A percentile compares a stretch with the other conserved stretches of the same genome.
Conservation (phyloP, 2,329 filamentous ascomycete species). For the Fusarium falciforme region DNA sequence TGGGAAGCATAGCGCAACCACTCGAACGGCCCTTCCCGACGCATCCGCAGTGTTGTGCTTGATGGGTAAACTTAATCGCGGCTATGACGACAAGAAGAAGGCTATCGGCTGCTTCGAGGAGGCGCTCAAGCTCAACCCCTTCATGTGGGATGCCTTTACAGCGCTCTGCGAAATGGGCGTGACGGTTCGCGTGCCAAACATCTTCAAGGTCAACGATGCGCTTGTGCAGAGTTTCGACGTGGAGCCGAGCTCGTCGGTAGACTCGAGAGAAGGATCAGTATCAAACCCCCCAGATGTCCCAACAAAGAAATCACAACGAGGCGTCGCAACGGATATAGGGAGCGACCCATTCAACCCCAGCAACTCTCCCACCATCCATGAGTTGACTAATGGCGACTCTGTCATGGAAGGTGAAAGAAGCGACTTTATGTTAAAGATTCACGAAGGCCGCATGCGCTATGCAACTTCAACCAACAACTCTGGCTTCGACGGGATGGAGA, state of each 20-base stretch:
- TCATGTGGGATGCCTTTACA: constrained; percentile 98
- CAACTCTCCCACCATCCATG: constrained; percentile 54
- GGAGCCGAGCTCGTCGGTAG: constrained; percentile 42
- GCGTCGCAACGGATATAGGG: constrained; percentile 50
- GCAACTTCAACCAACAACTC: constrained; percentile 52
- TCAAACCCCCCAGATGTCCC: constrained; percentile 54
- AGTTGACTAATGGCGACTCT: constrained; percentile 56
- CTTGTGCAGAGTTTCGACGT: constrained; percentile 61
- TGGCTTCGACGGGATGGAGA: constrained; percentile 71
- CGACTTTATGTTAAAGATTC: constrained; percentile 68
- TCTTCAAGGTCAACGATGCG: constrained; percentile 79
- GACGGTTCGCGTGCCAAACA: constrained; percentile 82
- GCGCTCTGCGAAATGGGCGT: constrained; percentile 89
- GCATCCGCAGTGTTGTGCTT: constrained; percentile 85
- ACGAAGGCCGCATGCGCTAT: constrained; percentile 61
- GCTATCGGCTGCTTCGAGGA: constrained; percentile 90
- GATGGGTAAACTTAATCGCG: constrained; percentile 87
- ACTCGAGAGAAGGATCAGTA: constrained; percentile 51
- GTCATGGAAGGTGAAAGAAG: constrained; percentile 59
- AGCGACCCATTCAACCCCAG: constrained; percentile 65
- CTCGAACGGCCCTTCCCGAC: constrained; percentile 82
- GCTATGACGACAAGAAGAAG: constrained; percentile 83
- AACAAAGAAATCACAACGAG: constrained; percentile 56
- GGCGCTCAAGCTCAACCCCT: constrained; percentile 88
- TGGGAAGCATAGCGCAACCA: constrained; percentile 84